These are phyloP conservation scores for Arthrobotrys sinensis DNA, from an alignment of 2,329 filamentous ascomycete genomes.

Conservation along the genomic window DNA sequence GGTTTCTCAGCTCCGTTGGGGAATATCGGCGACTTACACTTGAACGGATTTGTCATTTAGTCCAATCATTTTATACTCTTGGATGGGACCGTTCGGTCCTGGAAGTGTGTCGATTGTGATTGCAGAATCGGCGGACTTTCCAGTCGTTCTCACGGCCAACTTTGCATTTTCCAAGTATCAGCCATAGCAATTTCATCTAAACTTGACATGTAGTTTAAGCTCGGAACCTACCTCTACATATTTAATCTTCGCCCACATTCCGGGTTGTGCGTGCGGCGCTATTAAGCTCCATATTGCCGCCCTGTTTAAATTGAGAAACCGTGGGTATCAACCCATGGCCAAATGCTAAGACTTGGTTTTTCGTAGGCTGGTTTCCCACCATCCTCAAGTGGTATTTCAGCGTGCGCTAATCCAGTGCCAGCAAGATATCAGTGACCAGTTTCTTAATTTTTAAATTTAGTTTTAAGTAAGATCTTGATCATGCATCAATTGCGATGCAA, in stretches of 20 bases:
- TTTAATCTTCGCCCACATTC: constrained; percentile 10
- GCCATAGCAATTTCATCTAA: background rate
- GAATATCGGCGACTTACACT: background rate
- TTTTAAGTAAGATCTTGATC: no score
- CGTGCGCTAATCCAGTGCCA: constrained; percentile 32
- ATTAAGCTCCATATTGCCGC: constrained; percentile 28
- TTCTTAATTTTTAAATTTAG: background rate
- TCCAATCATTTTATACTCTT: background rate
- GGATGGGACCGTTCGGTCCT: background rate
- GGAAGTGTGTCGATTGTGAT: background rate
- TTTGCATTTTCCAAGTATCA: background rate
- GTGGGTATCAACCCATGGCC: constrained; percentile 25
- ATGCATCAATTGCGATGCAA: background rate
- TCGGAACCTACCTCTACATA: constrained; percentile 33
- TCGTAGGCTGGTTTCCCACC: constrained; percentile 4
- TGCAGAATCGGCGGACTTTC: background rate
- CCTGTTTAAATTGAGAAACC: constrained; percentile 4
- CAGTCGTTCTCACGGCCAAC: background rate
- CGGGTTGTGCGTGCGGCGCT: constrained; percentile 5
- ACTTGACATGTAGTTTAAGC: background rate
- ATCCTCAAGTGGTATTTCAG: constrained; percentile 29
- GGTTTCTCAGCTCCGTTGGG: no score
- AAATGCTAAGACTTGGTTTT: constrained; percentile 15
- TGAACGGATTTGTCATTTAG: background rate
- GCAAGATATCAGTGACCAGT: background rate